Percentiles rank a stretch among this genome's conserved stretches.
These are phyloP conservation scores for Mortierella antarctica DNA, from an alignment of 192 early-diverging fungal genomes.

Conservation along the genomic window DNA sequence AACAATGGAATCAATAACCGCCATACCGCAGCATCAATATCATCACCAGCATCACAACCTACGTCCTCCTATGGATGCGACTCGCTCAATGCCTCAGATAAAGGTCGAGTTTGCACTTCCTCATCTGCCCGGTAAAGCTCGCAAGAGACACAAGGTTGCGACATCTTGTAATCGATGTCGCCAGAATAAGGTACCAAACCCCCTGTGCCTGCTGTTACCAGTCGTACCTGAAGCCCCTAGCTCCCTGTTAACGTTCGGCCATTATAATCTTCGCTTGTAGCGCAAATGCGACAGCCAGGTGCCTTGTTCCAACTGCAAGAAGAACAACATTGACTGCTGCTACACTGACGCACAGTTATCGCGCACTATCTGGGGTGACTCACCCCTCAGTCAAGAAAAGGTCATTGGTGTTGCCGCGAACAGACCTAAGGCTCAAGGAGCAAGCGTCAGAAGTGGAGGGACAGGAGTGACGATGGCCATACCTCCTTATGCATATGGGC, in stretches of 20 bases:
- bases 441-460: neutral
- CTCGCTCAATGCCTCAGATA: neutral
- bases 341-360: conserved; percentile 38
- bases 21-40: neutral
- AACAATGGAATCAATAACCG: neutral
- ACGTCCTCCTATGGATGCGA: neutral
- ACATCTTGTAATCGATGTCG: conserved; percentile 44
- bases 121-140: neutral
- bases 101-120: neutral
- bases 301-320: conserved; percentile 27
- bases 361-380: conserved; percentile 31
- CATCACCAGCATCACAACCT: too few species aligned
- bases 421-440: conserved; percentile 1
- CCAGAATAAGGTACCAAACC: conserved; percentile 20
- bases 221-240: neutral
- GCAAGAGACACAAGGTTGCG: conserved; percentile 39
- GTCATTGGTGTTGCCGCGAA: conserved; percentile 21
- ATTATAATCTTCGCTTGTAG: neutral
- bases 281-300: conserved; percentile 34
- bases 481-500: neutral
- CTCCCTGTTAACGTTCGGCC: neutral
- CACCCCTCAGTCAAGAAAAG: conserved; percentile 24
- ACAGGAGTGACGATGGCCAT: neutral
- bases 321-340: conserved; percentile 24
- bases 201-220: neutral